Conservation (phyloP, 2,329 filamentous ascomycete genomes). For the Phyllosticta citriasiana region DNA sequence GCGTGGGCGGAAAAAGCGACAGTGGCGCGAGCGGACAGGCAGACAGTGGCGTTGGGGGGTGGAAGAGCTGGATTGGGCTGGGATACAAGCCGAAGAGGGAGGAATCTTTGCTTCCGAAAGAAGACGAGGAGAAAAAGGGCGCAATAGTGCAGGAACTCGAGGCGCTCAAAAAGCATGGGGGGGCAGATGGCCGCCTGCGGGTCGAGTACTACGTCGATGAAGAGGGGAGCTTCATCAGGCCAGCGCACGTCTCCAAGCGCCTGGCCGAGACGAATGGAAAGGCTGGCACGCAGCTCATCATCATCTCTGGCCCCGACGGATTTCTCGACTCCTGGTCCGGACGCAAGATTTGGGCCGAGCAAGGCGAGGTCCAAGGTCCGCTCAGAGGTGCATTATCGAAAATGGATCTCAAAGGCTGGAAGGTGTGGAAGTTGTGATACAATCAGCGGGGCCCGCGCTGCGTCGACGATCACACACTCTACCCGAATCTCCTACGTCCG, state of each 20-base stretch:
- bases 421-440: conserved; percentile 46
- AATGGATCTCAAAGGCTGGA: conserved; percentile 49
- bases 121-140: conserved; percentile 27
- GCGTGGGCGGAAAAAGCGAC: conserved; percentile 48
- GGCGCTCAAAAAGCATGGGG: conserved; percentile 44
- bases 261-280: conserved; percentile 4
- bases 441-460: neutral
- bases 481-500: neutral
- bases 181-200: conserved; percentile 16
- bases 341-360: conserved; percentile 63
- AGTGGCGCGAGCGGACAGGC: neutral
- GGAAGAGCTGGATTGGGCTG: neutral
- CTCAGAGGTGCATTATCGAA: conserved; percentile 58
- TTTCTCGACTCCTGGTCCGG: conserved; percentile 78
- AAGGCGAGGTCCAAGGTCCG: conserved; percentile 63
- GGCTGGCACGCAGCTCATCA: conserved; percentile 43
- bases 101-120: conserved; percentile 14
- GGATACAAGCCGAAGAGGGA: conserved; percentile 4
- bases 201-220: conserved; percentile 77
- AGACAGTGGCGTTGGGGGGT: conserved; percentile 14
- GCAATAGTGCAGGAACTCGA: conserved; percentile 54
- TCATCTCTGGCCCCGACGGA: conserved; percentile 84
- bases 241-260: conserved; percentile 25
- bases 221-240: conserved; percentile 55
- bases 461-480: neutral